Evolutionary conservation across 495 filamentous ascomycete species (phyloP).

Genomic region (Penicillium flavigenum): DNA sequence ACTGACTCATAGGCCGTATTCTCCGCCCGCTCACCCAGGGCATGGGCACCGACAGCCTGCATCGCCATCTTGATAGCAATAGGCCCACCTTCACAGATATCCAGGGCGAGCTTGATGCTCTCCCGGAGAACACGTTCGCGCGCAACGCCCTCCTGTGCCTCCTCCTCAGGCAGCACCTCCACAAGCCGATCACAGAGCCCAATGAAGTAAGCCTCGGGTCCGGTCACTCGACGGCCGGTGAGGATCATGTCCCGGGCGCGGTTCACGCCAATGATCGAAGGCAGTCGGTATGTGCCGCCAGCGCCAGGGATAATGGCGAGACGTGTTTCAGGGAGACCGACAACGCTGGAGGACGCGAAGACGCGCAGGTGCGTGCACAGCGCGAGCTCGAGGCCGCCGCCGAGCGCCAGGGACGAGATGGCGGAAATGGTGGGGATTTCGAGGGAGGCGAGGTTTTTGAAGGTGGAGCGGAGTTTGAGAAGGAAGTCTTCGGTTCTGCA

Average conservation of each 20-base stretch:
- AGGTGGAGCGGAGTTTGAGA: constrained; percentile 64
- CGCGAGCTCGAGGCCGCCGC: constrained; percentile 89
- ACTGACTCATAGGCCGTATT: constrained; percentile 77
- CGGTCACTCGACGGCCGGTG: constrained; percentile 77
- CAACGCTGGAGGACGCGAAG: constrained; percentile 65
- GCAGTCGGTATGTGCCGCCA: constrained; percentile 85
- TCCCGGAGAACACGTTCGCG: constrained; percentile 65
- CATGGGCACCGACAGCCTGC: constrained; percentile 63
- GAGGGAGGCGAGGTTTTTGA: constrained; percentile 64
- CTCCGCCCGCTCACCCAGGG: constrained; percentile 64
- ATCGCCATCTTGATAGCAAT: constrained; percentile 72
- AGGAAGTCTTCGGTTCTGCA: constrained; percentile 75
- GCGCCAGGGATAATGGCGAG: constrained; percentile 94
- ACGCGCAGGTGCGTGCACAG: constrained; percentile 84
- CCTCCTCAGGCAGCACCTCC: constrained; percentile 62
- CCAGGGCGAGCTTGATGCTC: constrained; percentile 72
- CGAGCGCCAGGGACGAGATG: constrained; percentile 76
- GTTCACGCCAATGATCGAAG: constrained; percentile 66
- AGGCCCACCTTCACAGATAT: constrained; percentile 86
- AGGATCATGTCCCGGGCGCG: constrained; percentile 82
- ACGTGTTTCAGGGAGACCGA: constrained; percentile 86
- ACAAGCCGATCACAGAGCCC: constrained; percentile 83
- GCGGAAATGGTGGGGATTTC: constrained; percentile 88
- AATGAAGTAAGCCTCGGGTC: constrained; percentile 76
- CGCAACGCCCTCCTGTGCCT: constrained; percentile 51